Percentiles rank a stretch among this genome's conserved stretches.
phyloP scores from a whole-genome alignment of 2,329 filamentous ascomycete species.

The Berkeleyomyces basicola region DNA sequence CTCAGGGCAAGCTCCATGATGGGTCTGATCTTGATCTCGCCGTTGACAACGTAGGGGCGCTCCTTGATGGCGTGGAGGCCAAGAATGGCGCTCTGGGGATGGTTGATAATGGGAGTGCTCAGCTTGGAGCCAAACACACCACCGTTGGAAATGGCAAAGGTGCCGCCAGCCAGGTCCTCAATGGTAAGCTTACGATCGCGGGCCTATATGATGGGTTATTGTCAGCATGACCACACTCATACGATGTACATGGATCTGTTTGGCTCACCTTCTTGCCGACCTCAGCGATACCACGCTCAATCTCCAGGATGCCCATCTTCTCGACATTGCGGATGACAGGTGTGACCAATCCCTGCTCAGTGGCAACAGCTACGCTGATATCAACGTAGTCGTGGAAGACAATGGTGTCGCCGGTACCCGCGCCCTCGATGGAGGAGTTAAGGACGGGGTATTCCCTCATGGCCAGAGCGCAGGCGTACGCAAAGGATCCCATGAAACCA shows the following conservation, averaged over 20 bases:
- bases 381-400: conserved; percentile 98
- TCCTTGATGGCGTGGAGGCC: conserved; percentile 96
- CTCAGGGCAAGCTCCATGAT: conserved; percentile 99
- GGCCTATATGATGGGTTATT: conserved; percentile 36
- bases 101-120: conserved; percentile 97
- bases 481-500: conserved; percentile 99
- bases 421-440: conserved; percentile 93
- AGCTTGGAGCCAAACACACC: conserved; percentile 94
- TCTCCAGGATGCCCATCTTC: conserved; percentile 68
- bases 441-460: conserved; percentile 91
- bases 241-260: background rate
- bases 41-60: conserved; percentile 72
- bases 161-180: conserved; percentile 97
- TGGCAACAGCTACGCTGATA: conserved; percentile 91
- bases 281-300: conserved; percentile 82
- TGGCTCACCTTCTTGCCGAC: conserved; percentile 74
- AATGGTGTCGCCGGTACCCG: conserved; percentile 88
- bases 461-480: conserved; percentile 72
- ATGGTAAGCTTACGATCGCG: conserved; percentile 94
- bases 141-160: conserved; percentile 94
- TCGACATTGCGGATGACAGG: conserved; percentile 92
- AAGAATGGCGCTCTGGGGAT: conserved; percentile 81
- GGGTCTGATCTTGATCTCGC: conserved; percentile 88
- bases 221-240: background rate
- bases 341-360: conserved; percentile 92